phyloP scores from a whole-genome alignment of 345 rosid species.

The Luvunga scandens region DNA sequence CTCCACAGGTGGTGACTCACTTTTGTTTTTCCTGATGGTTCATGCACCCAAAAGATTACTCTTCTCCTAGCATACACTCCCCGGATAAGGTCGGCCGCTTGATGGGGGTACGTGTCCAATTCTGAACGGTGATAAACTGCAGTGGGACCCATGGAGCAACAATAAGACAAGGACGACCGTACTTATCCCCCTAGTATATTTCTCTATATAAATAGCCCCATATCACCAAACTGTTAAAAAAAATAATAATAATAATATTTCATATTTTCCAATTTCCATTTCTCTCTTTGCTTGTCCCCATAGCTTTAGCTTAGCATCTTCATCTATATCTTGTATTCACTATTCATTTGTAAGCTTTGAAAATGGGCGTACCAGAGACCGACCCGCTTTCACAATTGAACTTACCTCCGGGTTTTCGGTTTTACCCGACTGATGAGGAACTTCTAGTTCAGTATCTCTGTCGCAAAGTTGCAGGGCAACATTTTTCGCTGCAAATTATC shows the following conservation, averaged over 20 bases:
- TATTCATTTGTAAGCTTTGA: background rate
- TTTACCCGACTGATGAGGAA: conserved; percentile 96
- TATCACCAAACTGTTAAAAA: rapidly evolving
- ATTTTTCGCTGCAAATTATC: conserved; percentile 65
- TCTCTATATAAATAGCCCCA: conserved; percentile 30
- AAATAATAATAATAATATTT: background rate
- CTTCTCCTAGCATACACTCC: background rate
- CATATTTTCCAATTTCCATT: background rate
- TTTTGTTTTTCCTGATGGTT: conserved; percentile 29
- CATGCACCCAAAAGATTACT: conserved; percentile 34
- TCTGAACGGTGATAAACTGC: conserved; percentile 18
- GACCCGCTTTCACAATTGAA: conserved; percentile 78
- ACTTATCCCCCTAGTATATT: conserved; percentile 38
- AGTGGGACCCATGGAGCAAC: conserved; percentile 29
- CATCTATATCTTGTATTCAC: background rate
- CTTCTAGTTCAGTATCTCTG: conserved; percentile 85
- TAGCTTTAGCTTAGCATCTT: background rate
- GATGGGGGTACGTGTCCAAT: conserved; percentile 37
- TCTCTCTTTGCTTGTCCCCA: background rate
- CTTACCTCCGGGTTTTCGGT: conserved; percentile 95
- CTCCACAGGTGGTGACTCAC: conserved; percentile 11
- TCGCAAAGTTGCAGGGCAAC: conserved; percentile 76
- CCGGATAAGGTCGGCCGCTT: conserved; percentile 36
- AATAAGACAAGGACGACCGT: conserved; percentile 68
- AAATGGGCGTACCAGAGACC: conserved; percentile 64